Evolutionary conservation across 208 protist genomes (phyloP), one percentile per base, ranked within the genome.

Genomic region (Trypanosomatidae sp.): DNA sequence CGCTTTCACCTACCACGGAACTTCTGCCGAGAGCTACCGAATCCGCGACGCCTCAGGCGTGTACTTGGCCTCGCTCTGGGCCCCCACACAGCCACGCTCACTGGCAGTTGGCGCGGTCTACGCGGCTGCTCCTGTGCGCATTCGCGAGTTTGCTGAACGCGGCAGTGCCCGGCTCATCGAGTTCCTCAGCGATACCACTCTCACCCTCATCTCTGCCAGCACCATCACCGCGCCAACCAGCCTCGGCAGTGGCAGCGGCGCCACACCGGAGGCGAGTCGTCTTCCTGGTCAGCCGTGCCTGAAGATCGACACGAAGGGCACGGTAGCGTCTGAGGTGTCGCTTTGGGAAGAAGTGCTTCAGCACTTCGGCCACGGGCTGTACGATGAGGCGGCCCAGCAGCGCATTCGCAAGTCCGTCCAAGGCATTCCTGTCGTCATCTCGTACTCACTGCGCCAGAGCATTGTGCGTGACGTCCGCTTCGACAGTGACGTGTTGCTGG

Each of bases 251-350:
- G 30, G 69, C 17, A 53, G 33, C 53, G 19, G 44, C 46, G 44
- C 44, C 25, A 41, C 33, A 53, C 6, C 52, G 41, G 22, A 46
- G 36, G 5, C 22, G n/a, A 41, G 64, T 53, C 30, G 15, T 41
- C 75, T 79, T 43, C 71, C 83, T 6, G 84, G 90, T 0, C 75
- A 76, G 30, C 78, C 93, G 33, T 79, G 78, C 30, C 70, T 97
- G 13, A 92, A 93, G 72, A 91, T 97, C 25, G 93, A 97, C 78
- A 92, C 93, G 0, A 92, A 92, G 59, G 84, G 90, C 79, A 96
- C 90, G 22, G 75, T 97, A n/a, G 93, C 91, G 8, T 71, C 85
- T 3, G 93, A 97, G 74, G 56, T 69, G 22, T 92, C 90, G 1
- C 58, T 97, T n/a, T 94, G 88, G 91, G 88, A 86, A 1, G 93